Conservation (phyloP, 805 yeast species). For the Cyberlindnera bimundalis region DNA sequence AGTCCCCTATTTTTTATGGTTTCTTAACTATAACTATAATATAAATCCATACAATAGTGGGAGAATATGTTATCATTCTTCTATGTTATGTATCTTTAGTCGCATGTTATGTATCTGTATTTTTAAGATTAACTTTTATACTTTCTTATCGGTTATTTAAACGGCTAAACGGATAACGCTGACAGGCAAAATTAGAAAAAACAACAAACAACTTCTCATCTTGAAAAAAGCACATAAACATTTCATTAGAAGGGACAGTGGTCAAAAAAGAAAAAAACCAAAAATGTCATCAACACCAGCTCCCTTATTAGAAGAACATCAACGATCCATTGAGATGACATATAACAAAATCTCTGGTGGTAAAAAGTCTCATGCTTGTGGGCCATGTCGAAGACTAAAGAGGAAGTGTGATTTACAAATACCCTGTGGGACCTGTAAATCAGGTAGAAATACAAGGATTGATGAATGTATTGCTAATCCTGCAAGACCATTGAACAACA, state of each 20-base stretch:
- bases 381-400: conserved; percentile 29
- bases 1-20: too few species aligned
- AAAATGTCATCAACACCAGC: conserved; percentile 7
- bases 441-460: conserved; percentile 24
- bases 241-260: neutral
- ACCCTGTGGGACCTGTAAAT: conserved; percentile 28
- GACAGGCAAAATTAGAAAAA: too few species aligned
- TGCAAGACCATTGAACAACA: conserved; percentile 23
- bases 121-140: too few species aligned
- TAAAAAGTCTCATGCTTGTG: conserved; percentile 29
- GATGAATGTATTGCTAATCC: conserved; percentile 28
- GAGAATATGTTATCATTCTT: too few species aligned
- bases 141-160: too few species aligned
- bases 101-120: too few species aligned
- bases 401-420: conserved; percentile 27
- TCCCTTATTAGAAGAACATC: conserved; percentile 4
- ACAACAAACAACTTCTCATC: too few species aligned
- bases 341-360: conserved; percentile 7
- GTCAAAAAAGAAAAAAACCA: neutral
- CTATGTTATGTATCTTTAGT: too few species aligned
- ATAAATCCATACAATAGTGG: too few species aligned
- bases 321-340: neutral
- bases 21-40: too few species aligned
- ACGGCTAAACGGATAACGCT: too few species aligned
- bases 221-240: neutral